These are phyloP conservation scores for Ascocoryne sarcoides DNA, from an alignment of 2,329 filamentous ascomycete genomes.

Conservation along the genomic window DNA sequence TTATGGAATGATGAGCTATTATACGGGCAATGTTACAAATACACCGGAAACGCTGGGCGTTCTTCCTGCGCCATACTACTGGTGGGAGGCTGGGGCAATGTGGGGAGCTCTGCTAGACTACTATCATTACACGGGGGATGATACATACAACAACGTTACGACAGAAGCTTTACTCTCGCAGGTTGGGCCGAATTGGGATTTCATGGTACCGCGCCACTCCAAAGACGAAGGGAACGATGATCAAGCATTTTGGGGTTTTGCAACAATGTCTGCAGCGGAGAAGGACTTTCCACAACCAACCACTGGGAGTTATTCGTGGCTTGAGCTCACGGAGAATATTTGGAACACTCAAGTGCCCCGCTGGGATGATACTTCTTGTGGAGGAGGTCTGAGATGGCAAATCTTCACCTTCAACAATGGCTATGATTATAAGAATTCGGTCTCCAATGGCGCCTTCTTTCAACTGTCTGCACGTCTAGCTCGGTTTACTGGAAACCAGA, in stretches of 20 bases:
- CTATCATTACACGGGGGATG: conserved; percentile 56
- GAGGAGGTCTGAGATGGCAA: conserved; percentile 72
- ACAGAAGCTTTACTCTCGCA: conserved; percentile 51
- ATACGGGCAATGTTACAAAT: conserved; percentile 51
- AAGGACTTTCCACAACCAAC: conserved; percentile 55
- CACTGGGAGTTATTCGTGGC: conserved; percentile 49
- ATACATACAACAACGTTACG: conserved; percentile 50
- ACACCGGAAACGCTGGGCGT: conserved; percentile 48
- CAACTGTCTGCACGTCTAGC: conserved; percentile 70
- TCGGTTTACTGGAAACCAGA: conserved; percentile 57
- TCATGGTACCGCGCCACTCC: conserved; percentile 46
- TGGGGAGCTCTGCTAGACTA: conserved; percentile 65
- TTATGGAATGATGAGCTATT: conserved; percentile 53
- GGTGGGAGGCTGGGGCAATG: conserved; percentile 47
- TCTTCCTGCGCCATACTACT: conserved; percentile 57
- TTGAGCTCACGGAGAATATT: conserved; percentile 58
- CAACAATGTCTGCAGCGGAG: conserved; percentile 60
- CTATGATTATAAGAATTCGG: conserved; percentile 74
- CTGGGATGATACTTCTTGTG: conserved; percentile 61
- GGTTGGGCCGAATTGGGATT: conserved; percentile 50
- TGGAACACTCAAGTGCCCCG: conserved; percentile 64
- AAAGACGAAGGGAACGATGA: conserved; percentile 66
- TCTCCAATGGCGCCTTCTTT: conserved; percentile 77
- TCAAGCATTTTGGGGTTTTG: conserved; percentile 65
- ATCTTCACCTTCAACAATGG: conserved; percentile 71